Conservation (phyloP, 2,329 filamentous ascomycete genomes). For the Trematosphaeria pertusa region DNA sequence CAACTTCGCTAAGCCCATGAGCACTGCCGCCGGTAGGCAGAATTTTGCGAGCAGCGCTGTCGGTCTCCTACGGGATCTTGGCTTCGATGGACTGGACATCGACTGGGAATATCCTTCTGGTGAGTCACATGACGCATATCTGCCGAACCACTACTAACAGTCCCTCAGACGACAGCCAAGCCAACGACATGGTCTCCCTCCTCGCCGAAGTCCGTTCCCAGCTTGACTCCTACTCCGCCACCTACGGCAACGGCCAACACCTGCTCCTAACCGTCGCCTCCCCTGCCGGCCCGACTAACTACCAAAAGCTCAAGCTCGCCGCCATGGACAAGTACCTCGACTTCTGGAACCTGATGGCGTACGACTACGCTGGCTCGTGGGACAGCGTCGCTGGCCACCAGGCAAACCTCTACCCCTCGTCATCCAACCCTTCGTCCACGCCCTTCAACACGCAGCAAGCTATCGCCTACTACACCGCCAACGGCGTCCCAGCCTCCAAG, state of each 20-base stretch:
- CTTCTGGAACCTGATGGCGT: slow-evolving; percentile 76
- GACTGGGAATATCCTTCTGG: slow-evolving; percentile 47
- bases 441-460: slow-evolving; percentile 44
- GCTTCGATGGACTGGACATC: slow-evolving; percentile 48
- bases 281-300: slow-evolving; percentile 50
- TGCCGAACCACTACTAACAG: neutral
- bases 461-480: slow-evolving; percentile 38
- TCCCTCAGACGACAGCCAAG: slow-evolving; percentile 31
- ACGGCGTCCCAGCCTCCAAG: slow-evolving; percentile 41
- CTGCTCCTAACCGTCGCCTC: slow-evolving; percentile 53
- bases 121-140: slow-evolving; percentile 6
- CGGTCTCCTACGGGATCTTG: slow-evolving; percentile 39
- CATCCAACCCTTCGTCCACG: slow-evolving; percentile 35
- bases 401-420: slow-evolving; percentile 39
- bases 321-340: slow-evolving; percentile 57
- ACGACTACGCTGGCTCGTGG: slow-evolving; percentile 68
- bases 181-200: slow-evolving; percentile 42
- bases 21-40: slow-evolving; percentile 35
- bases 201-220: slow-evolving; percentile 40
- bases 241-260: slow-evolving; percentile 48
- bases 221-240: slow-evolving; percentile 50
- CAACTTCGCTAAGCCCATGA: slow-evolving; percentile 43
- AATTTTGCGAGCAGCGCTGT: slow-evolving; percentile 46
- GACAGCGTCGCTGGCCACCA: slow-evolving; percentile 41
- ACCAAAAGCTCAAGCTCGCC: slow-evolving; percentile 51